phyloP scores from a whole-genome alignment of 2,329 filamentous ascomycete genomes.

The Fusarium sp. region DNA sequence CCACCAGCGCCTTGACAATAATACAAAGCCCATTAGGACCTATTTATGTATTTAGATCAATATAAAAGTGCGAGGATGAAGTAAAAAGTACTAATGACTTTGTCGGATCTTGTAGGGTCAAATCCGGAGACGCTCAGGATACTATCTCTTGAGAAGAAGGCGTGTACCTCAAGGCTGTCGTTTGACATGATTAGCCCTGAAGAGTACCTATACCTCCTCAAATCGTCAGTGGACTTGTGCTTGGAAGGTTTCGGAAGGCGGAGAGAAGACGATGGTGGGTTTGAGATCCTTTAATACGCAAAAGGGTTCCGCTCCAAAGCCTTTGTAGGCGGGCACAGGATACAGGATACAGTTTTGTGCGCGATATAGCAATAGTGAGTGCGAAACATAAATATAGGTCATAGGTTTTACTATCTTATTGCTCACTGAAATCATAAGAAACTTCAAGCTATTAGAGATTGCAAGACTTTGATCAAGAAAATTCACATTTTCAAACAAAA shows the following conservation, averaged over 20 bases:
- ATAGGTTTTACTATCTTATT: fast-evolving
- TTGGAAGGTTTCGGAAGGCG: not conserved
- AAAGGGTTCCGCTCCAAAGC: no score
- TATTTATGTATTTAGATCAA: not conserved
- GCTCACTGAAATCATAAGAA: no score
- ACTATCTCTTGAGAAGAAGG: slow-evolving; percentile 10
- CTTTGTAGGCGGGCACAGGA: no score
- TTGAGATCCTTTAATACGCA: no score
- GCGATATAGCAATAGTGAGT: not conserved
- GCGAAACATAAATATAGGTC: not conserved
- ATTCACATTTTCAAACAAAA: not conserved
- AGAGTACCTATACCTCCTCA: not conserved
- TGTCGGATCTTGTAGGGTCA: not conserved
- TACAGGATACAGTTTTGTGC: no score
- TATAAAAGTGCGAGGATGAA: not conserved
- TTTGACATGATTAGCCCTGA: not conserved
- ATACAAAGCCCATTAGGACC: not conserved
- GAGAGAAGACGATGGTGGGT: not conserved
- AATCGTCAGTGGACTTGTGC: not conserved
- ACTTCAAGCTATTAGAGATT: slow-evolving; percentile 21
- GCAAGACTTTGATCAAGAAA: slow-evolving; percentile 31
- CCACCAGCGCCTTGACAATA: not conserved
- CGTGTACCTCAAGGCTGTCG: slow-evolving; percentile 8
- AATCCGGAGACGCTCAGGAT: slow-evolving; percentile 8
- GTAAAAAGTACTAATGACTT: not conserved